These are phyloP conservation scores for Novymonas esmeraldas DNA, from an alignment of 208 protist genomes.

Conservation along the genomic window DNA sequence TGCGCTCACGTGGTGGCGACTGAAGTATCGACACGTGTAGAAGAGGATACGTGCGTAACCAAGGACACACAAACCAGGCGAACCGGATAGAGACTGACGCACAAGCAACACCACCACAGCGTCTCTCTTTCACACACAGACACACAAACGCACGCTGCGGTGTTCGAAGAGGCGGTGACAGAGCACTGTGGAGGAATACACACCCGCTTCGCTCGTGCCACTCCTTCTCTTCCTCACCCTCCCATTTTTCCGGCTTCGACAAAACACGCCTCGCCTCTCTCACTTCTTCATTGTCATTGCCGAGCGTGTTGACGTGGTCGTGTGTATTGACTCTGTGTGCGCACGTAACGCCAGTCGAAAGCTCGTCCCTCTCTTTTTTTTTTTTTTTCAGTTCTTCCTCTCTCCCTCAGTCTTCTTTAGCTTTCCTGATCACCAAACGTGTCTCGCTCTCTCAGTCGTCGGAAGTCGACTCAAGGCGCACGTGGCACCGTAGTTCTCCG, in stretches of 20 bases:
- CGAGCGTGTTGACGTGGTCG: background rate
- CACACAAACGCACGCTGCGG: background rate
- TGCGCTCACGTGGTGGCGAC: background rate
- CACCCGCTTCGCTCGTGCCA: background rate
- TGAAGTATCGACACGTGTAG: constrained; percentile 5
- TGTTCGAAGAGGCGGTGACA: too few relatives aligned
- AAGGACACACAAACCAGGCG: background rate
- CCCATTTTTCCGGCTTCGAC: background rate
- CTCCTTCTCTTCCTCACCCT: background rate
- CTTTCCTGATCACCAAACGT: too few relatives aligned
- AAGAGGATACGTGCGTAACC: background rate
- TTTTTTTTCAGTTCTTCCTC: background rate
- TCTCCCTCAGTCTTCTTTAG: too few relatives aligned
- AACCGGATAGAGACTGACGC: background rate
- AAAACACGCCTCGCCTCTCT: background rate
- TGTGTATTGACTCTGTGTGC: background rate
- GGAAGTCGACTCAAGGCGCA: too few relatives aligned
- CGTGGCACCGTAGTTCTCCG: too few relatives aligned
- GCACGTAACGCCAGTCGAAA: constrained; percentile 6
- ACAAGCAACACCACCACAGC: background rate
- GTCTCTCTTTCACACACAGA: background rate
- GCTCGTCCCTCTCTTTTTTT: constrained; percentile 1
- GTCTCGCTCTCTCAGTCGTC: too few relatives aligned
- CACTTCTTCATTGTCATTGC: background rate
- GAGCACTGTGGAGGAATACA: too few relatives aligned